Base-by-base conservation (phyloP, 2,329 filamentous ascomycete species). In the Fusarium graminum region DNA sequence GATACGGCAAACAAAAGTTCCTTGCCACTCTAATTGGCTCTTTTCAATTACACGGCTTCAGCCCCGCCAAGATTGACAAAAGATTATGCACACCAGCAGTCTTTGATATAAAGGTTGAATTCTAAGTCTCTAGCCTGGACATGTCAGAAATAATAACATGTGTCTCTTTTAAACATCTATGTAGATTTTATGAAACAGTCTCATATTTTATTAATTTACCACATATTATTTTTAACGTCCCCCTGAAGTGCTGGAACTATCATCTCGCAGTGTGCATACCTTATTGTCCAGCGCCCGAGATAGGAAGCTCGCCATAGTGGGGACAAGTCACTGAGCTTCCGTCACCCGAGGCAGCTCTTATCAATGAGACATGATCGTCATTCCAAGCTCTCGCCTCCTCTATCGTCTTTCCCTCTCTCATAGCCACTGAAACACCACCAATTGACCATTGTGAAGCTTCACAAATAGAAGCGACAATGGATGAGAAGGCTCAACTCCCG, bases 401-500 rank as follows among this genome's bases (percentile, higher is more conserved):
- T 40, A 56, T 40, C 25, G 5, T 26, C 49, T 44, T 39, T 43
- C 34, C 16, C 2, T 36, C 16, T 36, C 30, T 38, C 40, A 19
- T 44, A 28, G 19, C 44, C 32, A 22, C 6, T 17, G 14, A 44
- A 43, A 14, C 32, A 26, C 19, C 45, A 49, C 7, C 6, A 40
- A 34, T 55, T 45, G 17, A 29, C 29, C 42, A 54, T 50, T 54
- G 46, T 41, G 32, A 38, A 40, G 40, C 28, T 41, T 38, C 45
- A 17, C 13, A 7, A 12, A 16, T 29, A 38, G 45, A 46, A 50
- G 59, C 26, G 17, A 46, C 29, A 43, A 77, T 77, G 75, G 74
- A 74, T 38, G 85, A 78, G 42, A 82, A 84, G 72, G 76, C 70
- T 46, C 75, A 75, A 14, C 76, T 83, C 42, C 83, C 82, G 58